phyloP scores from a whole-genome alignment of 2,329 filamentous ascomycete species.

The Aspergillus sp. region DNA sequence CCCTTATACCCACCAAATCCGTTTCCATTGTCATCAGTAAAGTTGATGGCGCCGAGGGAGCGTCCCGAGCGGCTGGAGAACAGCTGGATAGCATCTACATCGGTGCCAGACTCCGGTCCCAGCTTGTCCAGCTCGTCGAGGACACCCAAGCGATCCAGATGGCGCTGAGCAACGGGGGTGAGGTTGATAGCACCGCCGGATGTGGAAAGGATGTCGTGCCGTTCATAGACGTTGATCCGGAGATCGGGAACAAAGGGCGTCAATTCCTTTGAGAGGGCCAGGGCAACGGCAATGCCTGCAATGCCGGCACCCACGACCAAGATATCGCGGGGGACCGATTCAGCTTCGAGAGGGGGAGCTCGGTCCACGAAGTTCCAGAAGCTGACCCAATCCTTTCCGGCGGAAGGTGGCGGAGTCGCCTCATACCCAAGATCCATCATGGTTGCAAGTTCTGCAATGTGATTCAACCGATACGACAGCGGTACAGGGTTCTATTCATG shows the following conservation, averaged over 20 bases:
- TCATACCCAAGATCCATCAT: slow-evolving; percentile 13
- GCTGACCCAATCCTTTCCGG: slow-evolving; percentile 12
- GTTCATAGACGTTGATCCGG: slow-evolving; percentile 43
- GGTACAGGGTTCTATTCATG: background rate
- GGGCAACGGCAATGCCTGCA: slow-evolving; percentile 36
- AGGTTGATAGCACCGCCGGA: slow-evolving; percentile 49
- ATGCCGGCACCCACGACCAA: slow-evolving; percentile 39
- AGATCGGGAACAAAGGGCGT: slow-evolving; percentile 35
- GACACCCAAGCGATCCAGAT: slow-evolving; percentile 46
- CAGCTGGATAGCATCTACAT: slow-evolving; percentile 45
- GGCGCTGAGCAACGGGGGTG: slow-evolving; percentile 47
- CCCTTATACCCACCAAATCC: slow-evolving; percentile 46
- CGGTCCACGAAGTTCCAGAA: slow-evolving; percentile 6
- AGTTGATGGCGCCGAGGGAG: slow-evolving; percentile 41
- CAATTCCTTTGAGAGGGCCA: slow-evolving; percentile 36
- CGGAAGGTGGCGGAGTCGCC: slow-evolving; percentile 4
- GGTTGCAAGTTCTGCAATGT: background rate
- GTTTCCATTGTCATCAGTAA: slow-evolving; percentile 38
- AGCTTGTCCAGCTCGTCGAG: slow-evolving; percentile 40
- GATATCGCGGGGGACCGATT: slow-evolving; percentile 27
- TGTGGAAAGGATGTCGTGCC: slow-evolving; percentile 44
- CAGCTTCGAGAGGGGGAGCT: background rate
- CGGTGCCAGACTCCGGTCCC: slow-evolving; percentile 41
- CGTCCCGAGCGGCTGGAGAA: slow-evolving; percentile 44
- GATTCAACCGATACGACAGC: background rate